Percentiles rank a stretch among this genome's conserved stretches.
These are phyloP conservation scores for Cymbopogon flexuosus DNA, from an alignment of 202 grass and related monocot species.

Conservation along the genomic window DNA sequence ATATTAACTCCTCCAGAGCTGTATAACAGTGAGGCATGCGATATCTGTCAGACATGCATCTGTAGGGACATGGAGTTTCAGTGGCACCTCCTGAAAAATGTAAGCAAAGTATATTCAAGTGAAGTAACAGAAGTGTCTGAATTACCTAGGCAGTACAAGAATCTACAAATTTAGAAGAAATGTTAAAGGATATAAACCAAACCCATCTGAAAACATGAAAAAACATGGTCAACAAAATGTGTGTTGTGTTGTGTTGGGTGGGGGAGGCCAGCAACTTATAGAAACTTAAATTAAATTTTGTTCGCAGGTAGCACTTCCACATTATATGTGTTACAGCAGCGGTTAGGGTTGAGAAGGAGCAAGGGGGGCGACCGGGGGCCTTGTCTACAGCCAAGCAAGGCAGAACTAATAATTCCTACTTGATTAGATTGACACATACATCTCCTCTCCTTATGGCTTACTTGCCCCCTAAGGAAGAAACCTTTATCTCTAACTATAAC, in stretches of 20 bases:
- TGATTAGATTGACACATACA: too few relatives aligned
- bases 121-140: constrained; percentile 20
- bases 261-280: constrained; percentile 10
- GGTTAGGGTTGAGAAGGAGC: not conserved
- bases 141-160: not conserved
- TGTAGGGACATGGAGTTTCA: constrained; percentile 87
- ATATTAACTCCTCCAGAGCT: constrained; percentile 92
- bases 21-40: constrained; percentile 99
- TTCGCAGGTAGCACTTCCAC: not conserved
- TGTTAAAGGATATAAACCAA: constrained; percentile 1
- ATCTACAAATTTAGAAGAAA: not conserved
- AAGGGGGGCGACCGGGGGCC: not conserved
- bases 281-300: not conserved
- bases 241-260: not conserved
- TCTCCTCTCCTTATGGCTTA: too few relatives aligned
- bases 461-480: too few relatives aligned
- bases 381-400: not conserved
- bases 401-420: too few relatives aligned
- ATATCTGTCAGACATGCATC: constrained; percentile 94
- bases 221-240: not conserved
- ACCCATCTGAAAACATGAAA: not conserved
- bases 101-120: constrained; percentile 29
- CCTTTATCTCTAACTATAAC: too few relatives aligned
- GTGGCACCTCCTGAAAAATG: constrained; percentile 68
- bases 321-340: not conserved